These are phyloP conservation scores for Lachnellula willkommii DNA, from an alignment of 2,329 filamentous ascomycete species.

Conservation along the genomic window DNA sequence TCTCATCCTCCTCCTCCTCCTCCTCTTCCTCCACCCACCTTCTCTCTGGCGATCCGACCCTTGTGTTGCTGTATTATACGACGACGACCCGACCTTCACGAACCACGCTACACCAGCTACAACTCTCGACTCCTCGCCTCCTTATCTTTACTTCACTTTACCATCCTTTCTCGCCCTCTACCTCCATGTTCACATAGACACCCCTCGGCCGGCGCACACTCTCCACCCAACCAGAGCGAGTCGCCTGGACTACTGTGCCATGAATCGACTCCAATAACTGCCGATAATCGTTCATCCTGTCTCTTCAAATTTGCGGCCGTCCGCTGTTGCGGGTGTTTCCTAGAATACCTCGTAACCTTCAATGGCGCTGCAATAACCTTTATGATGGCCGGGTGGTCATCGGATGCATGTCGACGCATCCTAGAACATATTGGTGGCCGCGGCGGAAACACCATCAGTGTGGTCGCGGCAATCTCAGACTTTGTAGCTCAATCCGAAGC, in stretches of 20 bases:
- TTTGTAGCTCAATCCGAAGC: neutral
- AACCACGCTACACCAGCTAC: neutral
- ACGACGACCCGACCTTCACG: too few species aligned
- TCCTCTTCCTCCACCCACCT: neutral
- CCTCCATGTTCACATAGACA: conserved; percentile 15
- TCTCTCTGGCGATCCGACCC: too few species aligned
- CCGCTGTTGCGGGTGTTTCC: conserved; percentile 40
- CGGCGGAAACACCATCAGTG: conserved; percentile 16
- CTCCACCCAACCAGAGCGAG: conserved; percentile 7
- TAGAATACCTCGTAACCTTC: conserved; percentile 37
- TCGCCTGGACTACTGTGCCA: conserved; percentile 30
- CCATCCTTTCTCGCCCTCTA: neutral
- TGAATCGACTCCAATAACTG: conserved; percentile 27
- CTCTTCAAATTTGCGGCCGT: conserved; percentile 35
- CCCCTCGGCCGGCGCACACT: neutral
- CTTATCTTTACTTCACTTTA: neutral
- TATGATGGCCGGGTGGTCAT: conserved; percentile 39
- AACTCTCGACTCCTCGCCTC: neutral
- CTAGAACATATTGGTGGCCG: conserved; percentile 26
- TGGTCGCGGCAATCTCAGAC: neutral
- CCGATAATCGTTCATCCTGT: conserved; percentile 39
- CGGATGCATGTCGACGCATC: conserved; percentile 13
- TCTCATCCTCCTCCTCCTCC: neutral
- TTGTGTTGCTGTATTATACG: too few species aligned
- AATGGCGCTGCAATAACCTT: conserved; percentile 38